These are phyloP conservation scores for Gymnopilus dilepis DNA, from an alignment of 768 basidiomycete species.

Conservation along the genomic window DNA sequence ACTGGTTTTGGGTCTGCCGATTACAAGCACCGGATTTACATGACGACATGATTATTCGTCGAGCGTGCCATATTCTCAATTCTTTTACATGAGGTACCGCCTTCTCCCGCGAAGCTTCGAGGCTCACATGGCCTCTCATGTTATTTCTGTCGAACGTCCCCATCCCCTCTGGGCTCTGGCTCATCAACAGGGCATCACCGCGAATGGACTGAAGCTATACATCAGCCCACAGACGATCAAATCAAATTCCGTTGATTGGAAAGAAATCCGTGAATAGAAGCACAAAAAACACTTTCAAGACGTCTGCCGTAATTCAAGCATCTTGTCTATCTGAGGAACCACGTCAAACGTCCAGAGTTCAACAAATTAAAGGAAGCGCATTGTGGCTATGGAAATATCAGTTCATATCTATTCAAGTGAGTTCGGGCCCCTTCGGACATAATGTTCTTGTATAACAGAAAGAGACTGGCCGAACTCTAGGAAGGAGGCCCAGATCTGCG, in stretches of 20 bases:
- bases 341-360: too few species aligned
- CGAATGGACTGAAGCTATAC: constrained; percentile 1
- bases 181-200: constrained; percentile 5
- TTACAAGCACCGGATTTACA: not conserved
- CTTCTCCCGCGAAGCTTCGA: constrained; percentile 25
- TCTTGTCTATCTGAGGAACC: not conserved
- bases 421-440: constrained; percentile 11
- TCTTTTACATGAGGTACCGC: not conserved
- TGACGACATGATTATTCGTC: constrained; percentile 8
- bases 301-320: not conserved
- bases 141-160: constrained; percentile 23
- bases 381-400: constrained; percentile 5
- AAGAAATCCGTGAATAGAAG: not conserved
- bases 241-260: not conserved
- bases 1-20: not conserved
- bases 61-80: constrained; percentile 1
- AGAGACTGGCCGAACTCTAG: not conserved
- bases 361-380: constrained; percentile 1
- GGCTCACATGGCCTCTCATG: not conserved
- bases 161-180: constrained; percentile 24
- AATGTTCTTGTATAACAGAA: not conserved
- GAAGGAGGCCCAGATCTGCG: not conserved
- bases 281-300: not conserved
- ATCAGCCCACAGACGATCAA: constrained; percentile 6
- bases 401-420: not conserved